Evolutionary conservation across 495 filamentous ascomycete species (phyloP).

Genomic region (Penicillium bovifimosum): DNA sequence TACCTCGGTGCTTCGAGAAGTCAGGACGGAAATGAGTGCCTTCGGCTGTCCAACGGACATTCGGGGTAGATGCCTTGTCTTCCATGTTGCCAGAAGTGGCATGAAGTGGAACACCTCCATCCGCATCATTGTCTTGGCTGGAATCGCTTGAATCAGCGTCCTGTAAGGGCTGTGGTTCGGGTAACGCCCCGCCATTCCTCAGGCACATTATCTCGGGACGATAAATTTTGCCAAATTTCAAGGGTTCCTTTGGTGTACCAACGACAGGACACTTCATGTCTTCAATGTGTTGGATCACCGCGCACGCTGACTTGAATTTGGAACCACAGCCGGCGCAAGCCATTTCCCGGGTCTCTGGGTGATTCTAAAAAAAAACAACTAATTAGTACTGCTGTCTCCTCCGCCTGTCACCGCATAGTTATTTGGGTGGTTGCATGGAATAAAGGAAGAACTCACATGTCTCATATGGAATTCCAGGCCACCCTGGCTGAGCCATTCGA

Average conservation of each 20-base stretch:
- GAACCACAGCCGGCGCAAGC: constrained; percentile 41
- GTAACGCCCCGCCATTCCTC: background rate
- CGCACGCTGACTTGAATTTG: constrained; percentile 39
- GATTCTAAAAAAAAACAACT: constrained; percentile 21
- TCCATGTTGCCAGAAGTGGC: background rate
- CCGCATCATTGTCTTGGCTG: constrained; percentile 25
- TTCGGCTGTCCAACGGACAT: background rate
- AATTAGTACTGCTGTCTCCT: background rate
- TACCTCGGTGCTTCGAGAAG: background rate
- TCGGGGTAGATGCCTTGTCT: background rate
- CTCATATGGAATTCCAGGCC: constrained; percentile 44
- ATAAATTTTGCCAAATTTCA: too few relatives aligned
- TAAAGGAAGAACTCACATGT: constrained; percentile 22
- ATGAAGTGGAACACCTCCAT: constrained; percentile 4
- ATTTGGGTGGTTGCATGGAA: background rate
- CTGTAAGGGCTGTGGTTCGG: constrained; percentile 10
- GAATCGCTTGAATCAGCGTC: constrained; percentile 25
- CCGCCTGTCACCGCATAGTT: background rate
- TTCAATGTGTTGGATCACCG: constrained; percentile 48
- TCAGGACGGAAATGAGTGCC: background rate
- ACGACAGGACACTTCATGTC: constrained; percentile 33
- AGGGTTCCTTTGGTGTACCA: background rate
- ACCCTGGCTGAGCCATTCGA: constrained; percentile 43
- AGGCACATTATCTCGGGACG: too few relatives aligned
- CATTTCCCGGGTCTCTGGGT: constrained; percentile 40